phyloP scores from a whole-genome alignment of 495 filamentous ascomycete genomes.

The Neurospora pannonica region DNA sequence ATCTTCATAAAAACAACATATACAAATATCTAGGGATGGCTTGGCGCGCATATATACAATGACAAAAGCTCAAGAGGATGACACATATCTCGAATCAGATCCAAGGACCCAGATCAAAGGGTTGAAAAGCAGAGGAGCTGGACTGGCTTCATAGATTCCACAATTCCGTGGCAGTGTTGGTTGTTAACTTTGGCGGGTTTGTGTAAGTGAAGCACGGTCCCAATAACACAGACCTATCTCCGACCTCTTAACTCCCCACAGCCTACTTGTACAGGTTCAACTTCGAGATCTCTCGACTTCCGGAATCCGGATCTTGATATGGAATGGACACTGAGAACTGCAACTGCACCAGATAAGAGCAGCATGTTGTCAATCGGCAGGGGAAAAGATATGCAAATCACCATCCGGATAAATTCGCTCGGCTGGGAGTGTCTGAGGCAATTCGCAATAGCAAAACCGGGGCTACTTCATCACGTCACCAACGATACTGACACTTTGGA shows the following conservation, averaged over 20 bases:
- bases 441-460: neutral
- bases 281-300: neutral
- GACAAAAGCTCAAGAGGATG: neutral
- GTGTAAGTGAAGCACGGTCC: neutral
- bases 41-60: neutral
- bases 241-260: neutral
- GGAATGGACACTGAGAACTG: neutral
- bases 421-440: neutral
- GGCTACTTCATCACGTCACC: neutral
- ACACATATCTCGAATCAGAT: neutral
- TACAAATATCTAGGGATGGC: neutral
- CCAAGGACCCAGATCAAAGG: neutral
- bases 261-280: neutral
- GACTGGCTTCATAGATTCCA: neutral
- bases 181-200: neutral
- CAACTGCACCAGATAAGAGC: neutral
- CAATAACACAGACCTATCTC: neutral
- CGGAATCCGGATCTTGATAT: neutral
- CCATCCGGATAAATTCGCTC: conserved; percentile 15
- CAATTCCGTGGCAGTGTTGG: neutral
- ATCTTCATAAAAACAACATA: neutral
- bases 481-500: neutral
- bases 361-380: conserved; percentile 15
- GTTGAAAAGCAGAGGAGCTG: neutral
- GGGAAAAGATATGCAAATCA: conserved; percentile 3